Percentiles rank a stretch among this genome's conserved stretches.
phyloP scores from a whole-genome alignment of 345 rosid species.

The Capsella bursapastoris region DNA sequence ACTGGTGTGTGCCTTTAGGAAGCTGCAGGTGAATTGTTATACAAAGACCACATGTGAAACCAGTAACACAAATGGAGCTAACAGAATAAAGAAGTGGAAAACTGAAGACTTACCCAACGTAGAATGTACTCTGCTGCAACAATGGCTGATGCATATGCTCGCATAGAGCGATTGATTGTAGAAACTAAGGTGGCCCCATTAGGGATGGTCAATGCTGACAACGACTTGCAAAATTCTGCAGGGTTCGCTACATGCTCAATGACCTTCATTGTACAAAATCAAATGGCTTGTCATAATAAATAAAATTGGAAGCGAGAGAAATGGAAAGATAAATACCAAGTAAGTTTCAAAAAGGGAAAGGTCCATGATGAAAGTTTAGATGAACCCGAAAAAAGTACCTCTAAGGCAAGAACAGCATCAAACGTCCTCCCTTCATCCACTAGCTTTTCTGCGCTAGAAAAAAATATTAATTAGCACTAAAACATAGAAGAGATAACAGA shows the following conservation, averaged over 20 bases:
- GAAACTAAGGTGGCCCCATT: constrained; percentile 83
- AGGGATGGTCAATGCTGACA: constrained; percentile 64
- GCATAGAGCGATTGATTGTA: constrained; percentile 83
- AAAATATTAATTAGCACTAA: neutral
- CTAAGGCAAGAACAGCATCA: constrained; percentile 1
- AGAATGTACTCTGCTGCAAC: constrained; percentile 91
- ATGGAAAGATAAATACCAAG: too few relatives aligned
- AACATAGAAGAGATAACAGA: neutral
- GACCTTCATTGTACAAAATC: constrained; percentile 54
- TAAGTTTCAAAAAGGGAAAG: neutral
- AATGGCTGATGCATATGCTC: constrained; percentile 85
- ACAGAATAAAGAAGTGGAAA: constrained; percentile 2
- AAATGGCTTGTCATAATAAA: constrained; percentile 13
- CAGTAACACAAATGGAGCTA: constrained; percentile 9
- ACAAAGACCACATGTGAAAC: constrained; percentile 2
- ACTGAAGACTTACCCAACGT: constrained; percentile 65
- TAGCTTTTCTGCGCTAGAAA: neutral
- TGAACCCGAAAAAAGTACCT: neutral
- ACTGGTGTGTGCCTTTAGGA: constrained; percentile 90
- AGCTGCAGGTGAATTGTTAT: constrained; percentile 55
- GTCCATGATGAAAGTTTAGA: neutral
- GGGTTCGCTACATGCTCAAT: constrained; percentile 96
- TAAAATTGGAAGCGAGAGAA: neutral
- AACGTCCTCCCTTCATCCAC: constrained; percentile 1
- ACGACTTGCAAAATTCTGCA: constrained; percentile 88